phyloP scores from a whole-genome alignment of 768 basidiomycete species.

The Sarcomyxa edulis region DNA sequence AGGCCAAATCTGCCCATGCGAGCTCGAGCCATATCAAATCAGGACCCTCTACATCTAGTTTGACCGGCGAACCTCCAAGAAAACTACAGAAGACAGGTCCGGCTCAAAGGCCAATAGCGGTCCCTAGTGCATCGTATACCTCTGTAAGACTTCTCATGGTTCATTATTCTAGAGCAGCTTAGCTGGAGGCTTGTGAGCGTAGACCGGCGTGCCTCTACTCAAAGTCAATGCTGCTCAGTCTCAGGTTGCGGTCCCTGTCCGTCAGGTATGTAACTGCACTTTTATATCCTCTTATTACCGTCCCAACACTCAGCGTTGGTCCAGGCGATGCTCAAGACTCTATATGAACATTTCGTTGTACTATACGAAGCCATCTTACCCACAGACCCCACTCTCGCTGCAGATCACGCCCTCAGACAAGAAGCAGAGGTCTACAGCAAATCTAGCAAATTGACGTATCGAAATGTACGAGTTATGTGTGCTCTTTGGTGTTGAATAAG shows the following conservation, averaged over 20 bases:
- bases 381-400: slow-evolving; percentile 54
- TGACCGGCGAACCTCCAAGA: slow-evolving; percentile 45
- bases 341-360: slow-evolving; percentile 68
- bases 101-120: slow-evolving; percentile 34
- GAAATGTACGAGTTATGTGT: slow-evolving; percentile 49
- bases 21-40: too few species aligned
- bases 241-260: slow-evolving; percentile 64
- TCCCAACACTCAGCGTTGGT: not conserved
- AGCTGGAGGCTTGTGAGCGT: not conserved
- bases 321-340: slow-evolving; percentile 67
- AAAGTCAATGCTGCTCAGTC: slow-evolving; percentile 64
- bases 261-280: slow-evolving; percentile 47
- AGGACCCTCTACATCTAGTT: too few species aligned
- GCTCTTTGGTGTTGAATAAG: not conserved
- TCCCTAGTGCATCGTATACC: slow-evolving; percentile 32
- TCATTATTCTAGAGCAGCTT: not conserved
- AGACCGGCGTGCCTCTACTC: slow-evolving; percentile 64
- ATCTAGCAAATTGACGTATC: slow-evolving; percentile 75
- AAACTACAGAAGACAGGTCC: slow-evolving; percentile 58
- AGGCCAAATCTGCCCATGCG: too few species aligned
- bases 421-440: slow-evolving; percentile 76
- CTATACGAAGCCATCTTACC: slow-evolving; percentile 58
- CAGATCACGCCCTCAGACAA: slow-evolving; percentile 76
- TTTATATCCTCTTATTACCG: slow-evolving; percentile 7
- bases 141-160: slow-evolving; percentile 22